Conservation (phyloP, 345 rosid species). For the Populus tremula region DNA sequence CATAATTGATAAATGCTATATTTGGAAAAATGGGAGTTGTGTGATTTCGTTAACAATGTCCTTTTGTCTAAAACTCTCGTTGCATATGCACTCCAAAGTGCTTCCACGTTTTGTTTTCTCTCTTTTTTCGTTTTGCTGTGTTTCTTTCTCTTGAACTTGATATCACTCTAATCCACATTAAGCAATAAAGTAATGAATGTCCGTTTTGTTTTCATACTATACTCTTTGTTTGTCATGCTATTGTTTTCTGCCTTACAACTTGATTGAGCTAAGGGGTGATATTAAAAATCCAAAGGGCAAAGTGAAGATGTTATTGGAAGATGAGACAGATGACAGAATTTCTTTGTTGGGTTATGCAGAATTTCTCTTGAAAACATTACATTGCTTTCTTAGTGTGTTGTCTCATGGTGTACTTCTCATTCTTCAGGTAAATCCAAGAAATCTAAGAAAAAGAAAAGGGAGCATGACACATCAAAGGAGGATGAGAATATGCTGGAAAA, state of each 20-base stretch:
- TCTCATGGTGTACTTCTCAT: conserved; percentile 3
- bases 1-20: neutral
- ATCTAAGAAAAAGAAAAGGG: conserved; percentile 33
- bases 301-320: conserved; percentile 3
- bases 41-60: neutral
- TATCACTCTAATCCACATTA: neutral
- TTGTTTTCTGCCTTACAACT: neutral
- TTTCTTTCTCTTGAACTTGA: neutral
- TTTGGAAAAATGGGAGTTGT: neutral
- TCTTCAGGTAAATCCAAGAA: conserved; percentile 36
- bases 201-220: neutral
- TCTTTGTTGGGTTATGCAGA: neutral
- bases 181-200: neutral
- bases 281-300: neutral
- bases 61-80: neutral
- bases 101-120: neutral
- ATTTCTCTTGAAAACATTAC: neutral
- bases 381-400: neutral
- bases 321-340: neutral
- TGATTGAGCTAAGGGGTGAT: neutral
- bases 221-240: neutral
- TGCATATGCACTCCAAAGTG: neutral
- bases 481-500: conserved; percentile 2
- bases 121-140: neutral
- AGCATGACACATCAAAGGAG: conserved; percentile 4